phyloP scores from a whole-genome alignment of 192 early-diverging fungal species.

The Phlyctochytrium arcticum region DNA sequence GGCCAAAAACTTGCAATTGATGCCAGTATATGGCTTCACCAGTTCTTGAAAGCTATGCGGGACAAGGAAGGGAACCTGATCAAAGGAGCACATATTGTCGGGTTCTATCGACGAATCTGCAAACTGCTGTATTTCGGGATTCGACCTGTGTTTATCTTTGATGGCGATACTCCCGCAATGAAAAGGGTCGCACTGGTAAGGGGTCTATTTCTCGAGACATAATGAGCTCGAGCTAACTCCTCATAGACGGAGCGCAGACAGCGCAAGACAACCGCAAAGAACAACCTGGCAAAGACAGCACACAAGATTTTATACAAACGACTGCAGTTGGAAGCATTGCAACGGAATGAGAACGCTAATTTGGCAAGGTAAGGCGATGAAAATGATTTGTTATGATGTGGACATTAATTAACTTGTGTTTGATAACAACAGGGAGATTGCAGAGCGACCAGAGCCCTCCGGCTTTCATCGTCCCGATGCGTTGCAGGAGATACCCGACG shows the following conservation, averaged over 20 bases:
- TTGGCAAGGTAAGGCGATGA: neutral
- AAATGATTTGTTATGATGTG: neutral
- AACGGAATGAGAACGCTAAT: constrained; percentile 36
- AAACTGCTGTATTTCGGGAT: constrained; percentile 90
- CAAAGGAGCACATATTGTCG: constrained; percentile 79
- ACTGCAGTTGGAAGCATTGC: constrained; percentile 66
- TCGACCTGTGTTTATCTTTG: constrained; percentile 95
- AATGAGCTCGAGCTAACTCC: neutral
- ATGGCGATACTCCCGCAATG: constrained; percentile 83
- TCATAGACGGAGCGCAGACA: constrained; percentile 35
- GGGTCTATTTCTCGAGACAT: neutral
- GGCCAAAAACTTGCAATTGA: constrained; percentile 83
- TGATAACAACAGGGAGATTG: neutral
- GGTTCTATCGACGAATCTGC: constrained; percentile 91
- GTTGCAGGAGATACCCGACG: constrained; percentile 13
- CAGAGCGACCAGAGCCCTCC: neutral
- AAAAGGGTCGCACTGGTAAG: constrained; percentile 70
- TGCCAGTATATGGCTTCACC: constrained; percentile 97
- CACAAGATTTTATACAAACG: constrained; percentile 78
- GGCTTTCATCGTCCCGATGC: neutral
- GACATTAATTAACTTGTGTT: neutral
- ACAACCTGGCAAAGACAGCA: constrained; percentile 69
- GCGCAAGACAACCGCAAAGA: constrained; percentile 29
- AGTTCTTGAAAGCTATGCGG: constrained; percentile 92
- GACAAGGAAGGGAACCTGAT: constrained; percentile 82